Percentiles rank a stretch among this genome's conserved stretches.
These are phyloP conservation scores for Fusarium sp. DNA, from an alignment of 2,329 filamentous ascomycete genomes.

Conservation along the genomic window DNA sequence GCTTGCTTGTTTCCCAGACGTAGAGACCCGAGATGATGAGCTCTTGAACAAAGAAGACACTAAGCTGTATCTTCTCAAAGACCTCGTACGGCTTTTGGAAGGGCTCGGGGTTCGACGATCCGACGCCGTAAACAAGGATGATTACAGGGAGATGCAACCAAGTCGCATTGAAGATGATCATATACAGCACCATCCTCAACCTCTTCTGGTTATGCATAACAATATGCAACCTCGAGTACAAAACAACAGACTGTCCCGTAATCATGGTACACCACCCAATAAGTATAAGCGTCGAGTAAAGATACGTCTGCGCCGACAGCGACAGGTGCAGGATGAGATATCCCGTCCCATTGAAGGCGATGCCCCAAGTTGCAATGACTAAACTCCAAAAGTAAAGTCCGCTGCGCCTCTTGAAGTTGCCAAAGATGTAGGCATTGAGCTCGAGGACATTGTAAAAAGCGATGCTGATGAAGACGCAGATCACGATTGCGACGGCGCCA, in stretches of 20 bases:
- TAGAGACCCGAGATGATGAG: slow-evolving; percentile 62
- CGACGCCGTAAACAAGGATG: slow-evolving; percentile 63
- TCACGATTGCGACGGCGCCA: slow-evolving; percentile 28
- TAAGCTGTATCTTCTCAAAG: slow-evolving; percentile 64
- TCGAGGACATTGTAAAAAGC: slow-evolving; percentile 48
- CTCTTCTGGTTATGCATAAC: slow-evolving; percentile 60
- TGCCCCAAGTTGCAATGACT: slow-evolving; percentile 45
- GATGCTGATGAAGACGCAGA: slow-evolving; percentile 40
- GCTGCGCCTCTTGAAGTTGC: slow-evolving; percentile 44
- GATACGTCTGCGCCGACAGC: slow-evolving; percentile 8
- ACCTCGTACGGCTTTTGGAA: slow-evolving; percentile 51
- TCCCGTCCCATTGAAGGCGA: slow-evolving; percentile 51
- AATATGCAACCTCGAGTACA: slow-evolving; percentile 70
- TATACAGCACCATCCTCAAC: slow-evolving; percentile 60
- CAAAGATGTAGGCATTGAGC: slow-evolving; percentile 45
- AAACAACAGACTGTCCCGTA: slow-evolving; percentile 67
- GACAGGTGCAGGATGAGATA: slow-evolving; percentile 55
- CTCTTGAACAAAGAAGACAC: slow-evolving; percentile 64
- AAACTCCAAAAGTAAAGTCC: slow-evolving; percentile 53
- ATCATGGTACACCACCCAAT: slow-evolving; percentile 59
- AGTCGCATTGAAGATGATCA: slow-evolving; percentile 66
- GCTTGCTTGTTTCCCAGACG: slow-evolving; percentile 60
- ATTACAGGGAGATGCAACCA: slow-evolving; percentile 64
- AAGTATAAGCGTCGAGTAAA: slow-evolving; percentile 43
- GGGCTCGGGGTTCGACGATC: slow-evolving; percentile 42